These are phyloP conservation scores for Dissophora ornata DNA, from an alignment of 192 early-diverging fungal genomes.

Conservation along the genomic window DNA sequence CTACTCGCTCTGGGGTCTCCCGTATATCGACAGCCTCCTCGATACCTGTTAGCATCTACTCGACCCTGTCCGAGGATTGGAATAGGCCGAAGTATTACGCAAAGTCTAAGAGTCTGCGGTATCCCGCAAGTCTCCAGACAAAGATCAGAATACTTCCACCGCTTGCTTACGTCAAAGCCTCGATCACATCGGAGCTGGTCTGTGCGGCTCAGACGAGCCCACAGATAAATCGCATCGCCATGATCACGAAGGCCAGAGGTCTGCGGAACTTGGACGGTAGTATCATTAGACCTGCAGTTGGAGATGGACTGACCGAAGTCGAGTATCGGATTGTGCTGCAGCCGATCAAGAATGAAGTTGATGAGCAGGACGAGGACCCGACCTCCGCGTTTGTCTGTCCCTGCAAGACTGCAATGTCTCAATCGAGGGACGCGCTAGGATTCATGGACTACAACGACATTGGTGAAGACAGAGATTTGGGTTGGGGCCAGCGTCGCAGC, in stretches of 20 bases:
- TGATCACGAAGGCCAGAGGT: not conserved
- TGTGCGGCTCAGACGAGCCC: not conserved
- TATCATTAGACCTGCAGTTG: not conserved
- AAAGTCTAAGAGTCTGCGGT: slow-evolving; percentile 24
- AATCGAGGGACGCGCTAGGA: not conserved
- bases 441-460: slow-evolving; percentile 11
- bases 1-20: not conserved
- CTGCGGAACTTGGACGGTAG: not conserved
- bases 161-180: not conserved
- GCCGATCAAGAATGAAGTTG: not conserved
- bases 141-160: not conserved
- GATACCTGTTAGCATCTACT: slow-evolving; percentile 27
- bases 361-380: not conserved
- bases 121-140: slow-evolving; percentile 6
- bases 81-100: slow-evolving; percentile 19
- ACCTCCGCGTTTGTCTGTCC: not conserved
- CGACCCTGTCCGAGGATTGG: slow-evolving; percentile 30
- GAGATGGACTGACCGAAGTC: not conserved
- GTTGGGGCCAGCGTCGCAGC: too few relatives aligned
- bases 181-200: not conserved
- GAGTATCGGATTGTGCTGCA: not conserved
- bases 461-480: not conserved
- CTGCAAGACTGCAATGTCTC: slow-evolving; percentile 3
- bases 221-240: not conserved
- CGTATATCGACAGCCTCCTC: slow-evolving; percentile 1